Base-by-base conservation (phyloP, 805 yeast species). In the Yarrowia sp. region DNA sequence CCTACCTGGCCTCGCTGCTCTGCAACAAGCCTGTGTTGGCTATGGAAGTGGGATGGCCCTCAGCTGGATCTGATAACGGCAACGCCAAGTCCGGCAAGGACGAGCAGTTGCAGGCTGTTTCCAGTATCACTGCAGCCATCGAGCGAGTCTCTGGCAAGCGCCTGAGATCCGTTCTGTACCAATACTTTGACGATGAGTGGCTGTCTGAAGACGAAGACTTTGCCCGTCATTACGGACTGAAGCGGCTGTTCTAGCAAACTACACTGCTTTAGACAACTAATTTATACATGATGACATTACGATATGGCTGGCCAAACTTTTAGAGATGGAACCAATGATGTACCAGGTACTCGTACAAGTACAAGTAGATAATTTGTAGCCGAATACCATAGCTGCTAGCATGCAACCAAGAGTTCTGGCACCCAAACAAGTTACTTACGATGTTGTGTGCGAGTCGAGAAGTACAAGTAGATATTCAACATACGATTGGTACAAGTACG, bases 1-100 rank as follows among this genome's bases (percentile, higher is more conserved):
- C 51, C 24, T 58, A 58, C 51, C 63, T 58, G 7, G 63, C 63
- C 11, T 43, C 49, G 12, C 17, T 58, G 21, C 38, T 58, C 30
- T 58, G 63, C 40, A 58, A 58, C 63, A 58, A 58, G 51, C 63
- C 63, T 9, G 63, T 58, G 17, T 32, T 58, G 2, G 63, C 51
- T 41, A 21, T 58, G 49, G 63, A 58, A 22, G 63, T 43, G 30
- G 63, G 63, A 11, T 58, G 63, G 63, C 63, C 63, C 8, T 41
- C 51, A 4, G 51, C 49, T 22, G 63, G 51, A 4, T 43, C 51
- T 14, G 51, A 43, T 24, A 43, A 58, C 17, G 63, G 63, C 63
- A 58, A 58, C 30, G 51, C 63, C 32, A 58, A 41, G 41, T 26
- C 63, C 24, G 63, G 63, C 19, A 58, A 41, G 21, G 51, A 58